Percentiles rank a stretch among this genome's conserved stretches.
These are phyloP conservation scores for Herpetomonas tarakana DNA, from an alignment of 208 protist species.

Conservation along the genomic window DNA sequence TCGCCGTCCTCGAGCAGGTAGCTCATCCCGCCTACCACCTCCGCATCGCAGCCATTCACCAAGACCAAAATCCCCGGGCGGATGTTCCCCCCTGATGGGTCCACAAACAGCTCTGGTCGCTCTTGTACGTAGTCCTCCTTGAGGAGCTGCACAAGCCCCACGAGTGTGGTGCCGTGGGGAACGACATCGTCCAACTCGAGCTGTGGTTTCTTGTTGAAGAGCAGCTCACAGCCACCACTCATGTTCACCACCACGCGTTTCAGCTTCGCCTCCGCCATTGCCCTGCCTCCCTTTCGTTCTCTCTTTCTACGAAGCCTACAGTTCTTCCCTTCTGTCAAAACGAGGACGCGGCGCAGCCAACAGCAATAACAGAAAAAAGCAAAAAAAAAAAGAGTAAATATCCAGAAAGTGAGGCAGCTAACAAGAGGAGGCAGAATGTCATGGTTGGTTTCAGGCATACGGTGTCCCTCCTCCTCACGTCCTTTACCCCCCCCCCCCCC, in stretches of 20 bases:
- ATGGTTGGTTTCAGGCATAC: no score
- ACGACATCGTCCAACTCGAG: slow-evolving; percentile 34
- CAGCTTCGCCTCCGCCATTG: not conserved
- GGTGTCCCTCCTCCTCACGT: no score
- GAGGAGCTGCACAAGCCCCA: slow-evolving; percentile 53
- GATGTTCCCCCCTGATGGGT: slow-evolving; percentile 47
- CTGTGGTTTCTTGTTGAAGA: slow-evolving; percentile 58
- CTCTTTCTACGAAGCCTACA: slow-evolving; percentile 4
- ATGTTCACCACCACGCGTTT: slow-evolving; percentile 46
- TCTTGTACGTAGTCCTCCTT: slow-evolving; percentile 55
- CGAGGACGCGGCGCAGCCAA: no score
- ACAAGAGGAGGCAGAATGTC: no score
- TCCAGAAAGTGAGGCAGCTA: no score
- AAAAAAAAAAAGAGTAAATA: slow-evolving; percentile 15
- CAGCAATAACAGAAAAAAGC: slow-evolving; percentile 7
- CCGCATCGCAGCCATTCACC: slow-evolving; percentile 92
- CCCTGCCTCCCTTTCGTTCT: not conserved
- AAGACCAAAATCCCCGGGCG: slow-evolving; percentile 93
- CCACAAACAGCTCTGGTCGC: slow-evolving; percentile 72
- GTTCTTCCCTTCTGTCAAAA: no score
- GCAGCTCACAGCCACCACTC: slow-evolving; percentile 77
- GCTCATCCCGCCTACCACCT: slow-evolving; percentile 83
- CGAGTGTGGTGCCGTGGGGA: slow-evolving; percentile 34
- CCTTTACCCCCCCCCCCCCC: no score
- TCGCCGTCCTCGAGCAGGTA: slow-evolving; percentile 86